Conservation (phyloP, 1,139 yeast species). For the Meyerozyma smithsonii region DNA sequence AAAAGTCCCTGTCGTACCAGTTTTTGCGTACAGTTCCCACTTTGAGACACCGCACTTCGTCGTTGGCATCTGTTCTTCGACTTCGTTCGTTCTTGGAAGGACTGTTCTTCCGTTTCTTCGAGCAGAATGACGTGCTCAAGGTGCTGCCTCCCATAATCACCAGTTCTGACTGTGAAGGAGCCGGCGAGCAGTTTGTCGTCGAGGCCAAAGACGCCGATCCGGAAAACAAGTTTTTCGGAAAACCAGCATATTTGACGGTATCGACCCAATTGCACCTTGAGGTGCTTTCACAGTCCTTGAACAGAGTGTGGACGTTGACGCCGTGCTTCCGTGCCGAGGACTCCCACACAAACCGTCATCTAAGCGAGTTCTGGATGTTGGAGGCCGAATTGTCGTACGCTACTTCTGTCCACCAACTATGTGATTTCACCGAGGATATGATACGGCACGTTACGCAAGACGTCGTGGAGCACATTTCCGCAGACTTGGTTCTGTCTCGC, state of each 20-base stretch:
- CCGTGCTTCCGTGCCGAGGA: slow-evolving; percentile 95
- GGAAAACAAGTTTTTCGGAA: slow-evolving; percentile 54
- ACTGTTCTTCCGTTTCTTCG: slow-evolving; percentile 52
- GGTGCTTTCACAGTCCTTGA: slow-evolving; percentile 66
- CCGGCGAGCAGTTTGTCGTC: slow-evolving; percentile 79
- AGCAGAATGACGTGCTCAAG: slow-evolving; percentile 52
- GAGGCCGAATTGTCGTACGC: slow-evolving; percentile 85
- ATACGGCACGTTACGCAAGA: slow-evolving; percentile 47
- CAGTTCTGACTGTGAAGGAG: slow-evolving; percentile 94
- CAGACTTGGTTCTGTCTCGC: slow-evolving; percentile 41
- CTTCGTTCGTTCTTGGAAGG: slow-evolving; percentile 66
- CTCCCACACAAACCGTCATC: slow-evolving; percentile 85
- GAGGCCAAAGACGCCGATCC: slow-evolving; percentile 26
- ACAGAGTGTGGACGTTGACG: slow-evolving; percentile 81
- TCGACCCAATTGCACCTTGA: slow-evolving; percentile 92
- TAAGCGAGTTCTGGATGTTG: slow-evolving; percentile 96
- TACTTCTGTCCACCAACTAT: slow-evolving; percentile 52
- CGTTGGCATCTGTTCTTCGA: slow-evolving; percentile 62
- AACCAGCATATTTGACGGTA: slow-evolving; percentile 71
- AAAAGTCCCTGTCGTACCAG: slow-evolving; percentile 64
- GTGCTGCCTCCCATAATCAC: slow-evolving; percentile 86
- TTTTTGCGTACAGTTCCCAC: slow-evolving; percentile 68
- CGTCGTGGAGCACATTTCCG: slow-evolving; percentile 23
- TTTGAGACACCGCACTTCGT: slow-evolving; percentile 70
- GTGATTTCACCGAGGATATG: slow-evolving; percentile 66